These are phyloP conservation scores for Conticribra guillardii DNA, from an alignment of 108 stramenopile genomes.

Conservation along the genomic window DNA sequence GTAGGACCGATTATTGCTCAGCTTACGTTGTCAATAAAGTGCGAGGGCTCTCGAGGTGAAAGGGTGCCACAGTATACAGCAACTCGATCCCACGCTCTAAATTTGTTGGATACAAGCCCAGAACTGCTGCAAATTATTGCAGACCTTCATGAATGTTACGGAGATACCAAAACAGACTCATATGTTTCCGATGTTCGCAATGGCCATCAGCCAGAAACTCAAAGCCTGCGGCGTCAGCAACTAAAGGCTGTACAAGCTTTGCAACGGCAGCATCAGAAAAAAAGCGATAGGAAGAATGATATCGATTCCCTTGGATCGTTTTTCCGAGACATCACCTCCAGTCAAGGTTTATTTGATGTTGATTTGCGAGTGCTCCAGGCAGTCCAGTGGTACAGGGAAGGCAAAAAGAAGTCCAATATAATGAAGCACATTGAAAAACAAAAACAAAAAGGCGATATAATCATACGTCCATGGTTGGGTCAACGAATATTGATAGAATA, in stretches of 20 bases:
- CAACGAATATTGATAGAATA: constrained; percentile 3
- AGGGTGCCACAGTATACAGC: neutral
- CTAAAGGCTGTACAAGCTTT: constrained; percentile 11
- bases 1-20: neutral
- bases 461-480: constrained; percentile 12
- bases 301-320: constrained; percentile 8
- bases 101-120: constrained; percentile 11
- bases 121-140: constrained; percentile 5
- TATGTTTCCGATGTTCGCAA: too few species aligned
- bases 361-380: constrained; percentile 18
- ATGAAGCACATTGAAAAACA: constrained; percentile 2
- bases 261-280: neutral
- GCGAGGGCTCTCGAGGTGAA: neutral
- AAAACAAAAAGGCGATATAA: neutral
- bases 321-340: constrained; percentile 8
- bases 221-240: constrained; percentile 15
- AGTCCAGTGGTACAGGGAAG: constrained; percentile 21
- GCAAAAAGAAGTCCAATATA: constrained; percentile 13
- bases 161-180: neutral
- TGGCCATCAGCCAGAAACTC: too few species aligned
- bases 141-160: neutral
- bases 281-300: neutral
- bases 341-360: constrained; percentile 2
- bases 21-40: too few species aligned
- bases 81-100: constrained; percentile 1